Percentiles rank a stretch among this genome's conserved stretches.
These are phyloP conservation scores for Ascocoryne sarcoides DNA, from an alignment of 2,329 filamentous ascomycete genomes.

Conservation along the genomic window DNA sequence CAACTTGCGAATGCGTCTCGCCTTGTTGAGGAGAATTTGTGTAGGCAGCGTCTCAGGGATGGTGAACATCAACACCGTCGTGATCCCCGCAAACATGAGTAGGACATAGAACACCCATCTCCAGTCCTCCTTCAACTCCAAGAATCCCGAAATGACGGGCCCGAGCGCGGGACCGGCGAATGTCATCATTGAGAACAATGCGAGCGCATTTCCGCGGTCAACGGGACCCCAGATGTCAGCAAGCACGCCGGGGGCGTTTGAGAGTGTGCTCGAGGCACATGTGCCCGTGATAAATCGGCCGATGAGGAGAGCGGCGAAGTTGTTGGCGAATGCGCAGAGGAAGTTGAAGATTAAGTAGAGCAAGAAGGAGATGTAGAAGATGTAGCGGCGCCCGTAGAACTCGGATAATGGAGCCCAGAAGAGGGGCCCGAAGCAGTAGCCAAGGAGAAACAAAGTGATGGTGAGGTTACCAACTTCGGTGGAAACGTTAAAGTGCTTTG, in stretches of 20 bases:
- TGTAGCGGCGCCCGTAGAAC: conserved; percentile 49
- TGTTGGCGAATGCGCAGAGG: conserved; percentile 47
- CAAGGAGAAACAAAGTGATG: conserved; percentile 37
- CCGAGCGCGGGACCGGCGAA: conserved; percentile 46
- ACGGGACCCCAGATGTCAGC: conserved; percentile 50
- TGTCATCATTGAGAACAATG: conserved; percentile 54
- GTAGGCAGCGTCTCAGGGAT: conserved; percentile 49
- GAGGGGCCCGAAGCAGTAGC: conserved; percentile 38
- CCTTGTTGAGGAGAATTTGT: conserved; percentile 45
- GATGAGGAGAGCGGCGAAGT: conserved; percentile 50
- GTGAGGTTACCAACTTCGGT: conserved; percentile 33
- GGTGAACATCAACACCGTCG: conserved; percentile 41
- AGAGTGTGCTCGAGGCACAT: conserved; percentile 52
- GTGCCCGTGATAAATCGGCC: conserved; percentile 58
- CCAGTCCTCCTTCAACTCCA: conserved; percentile 45
- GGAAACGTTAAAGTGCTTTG: conserved; percentile 29
- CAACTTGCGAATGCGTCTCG: conserved; percentile 39
- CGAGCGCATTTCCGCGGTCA: conserved; percentile 49
- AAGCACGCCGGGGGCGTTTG: conserved; percentile 53
- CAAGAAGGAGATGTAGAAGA: conserved; percentile 51
- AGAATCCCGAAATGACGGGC: conserved; percentile 44
- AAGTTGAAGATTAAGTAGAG: conserved; percentile 54
- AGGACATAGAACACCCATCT: conserved; percentile 43
- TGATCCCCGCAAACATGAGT: conserved; percentile 35
- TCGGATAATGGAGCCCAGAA: conserved; percentile 36